Percentiles rank a stretch among this genome's conserved stretches.
phyloP scores from a whole-genome alignment of 768 basidiomycete genomes.

The Cystobasidium ongulense region DNA sequence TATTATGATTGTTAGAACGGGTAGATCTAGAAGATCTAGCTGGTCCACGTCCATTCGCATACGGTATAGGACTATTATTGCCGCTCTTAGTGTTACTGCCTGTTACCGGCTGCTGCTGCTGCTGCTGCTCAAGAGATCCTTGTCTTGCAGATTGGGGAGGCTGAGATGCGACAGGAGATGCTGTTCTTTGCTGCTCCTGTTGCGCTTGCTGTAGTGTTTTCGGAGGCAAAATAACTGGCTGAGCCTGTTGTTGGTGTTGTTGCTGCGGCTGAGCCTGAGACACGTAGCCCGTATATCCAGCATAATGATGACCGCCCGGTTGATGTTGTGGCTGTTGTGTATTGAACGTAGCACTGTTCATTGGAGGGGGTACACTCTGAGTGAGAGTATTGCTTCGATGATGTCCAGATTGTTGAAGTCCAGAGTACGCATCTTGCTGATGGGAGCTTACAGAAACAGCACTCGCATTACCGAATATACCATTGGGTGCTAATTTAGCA shows the following conservation, averaged over 20 bases:
- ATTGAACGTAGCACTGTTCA: neutral
- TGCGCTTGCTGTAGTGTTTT: neutral
- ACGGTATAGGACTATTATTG: constrained; percentile 1
- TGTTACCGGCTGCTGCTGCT: neutral
- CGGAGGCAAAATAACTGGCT: constrained; percentile 2
- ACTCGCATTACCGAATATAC: neutral
- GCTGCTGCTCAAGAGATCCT: neutral
- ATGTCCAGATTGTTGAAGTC: neutral
- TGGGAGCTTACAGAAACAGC: neutral
- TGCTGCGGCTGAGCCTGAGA: neutral
- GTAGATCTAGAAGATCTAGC: neutral
- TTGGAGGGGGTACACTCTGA: neutral
- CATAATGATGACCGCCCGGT: neutral
- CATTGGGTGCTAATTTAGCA: neutral
- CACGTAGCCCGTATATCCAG: neutral
- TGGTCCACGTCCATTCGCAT: constrained; percentile 8
- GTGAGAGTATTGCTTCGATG: neutral
- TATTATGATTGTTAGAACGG: neutral
- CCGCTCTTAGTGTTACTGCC: neutral
- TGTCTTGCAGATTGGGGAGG: constrained; percentile 5
- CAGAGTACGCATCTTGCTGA: neutral
- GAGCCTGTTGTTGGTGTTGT: neutral
- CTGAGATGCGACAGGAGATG: neutral
- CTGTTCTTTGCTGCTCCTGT: constrained; percentile 2
- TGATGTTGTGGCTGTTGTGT: neutral